phyloP scores from a whole-genome alignment of 306 rosid species.

The Arachis hypogaea region DNA sequence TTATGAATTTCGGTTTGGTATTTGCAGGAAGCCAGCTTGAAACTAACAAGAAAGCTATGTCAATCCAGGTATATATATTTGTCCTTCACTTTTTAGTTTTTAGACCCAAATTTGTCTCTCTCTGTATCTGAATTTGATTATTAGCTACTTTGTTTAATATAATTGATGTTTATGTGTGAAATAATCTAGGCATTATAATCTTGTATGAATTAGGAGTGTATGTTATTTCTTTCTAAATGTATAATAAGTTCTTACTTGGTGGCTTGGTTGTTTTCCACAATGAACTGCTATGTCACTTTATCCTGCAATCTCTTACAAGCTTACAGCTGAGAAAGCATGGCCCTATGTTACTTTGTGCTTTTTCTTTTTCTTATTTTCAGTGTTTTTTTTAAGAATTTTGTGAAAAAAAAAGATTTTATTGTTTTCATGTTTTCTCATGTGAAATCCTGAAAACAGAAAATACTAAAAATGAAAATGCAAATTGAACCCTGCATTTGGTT shows the following conservation, averaged over 20 bases:
- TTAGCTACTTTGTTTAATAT: not conserved
- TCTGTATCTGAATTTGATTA: not conserved
- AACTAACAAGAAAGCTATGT: constrained; percentile 82
- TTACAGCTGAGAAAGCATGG: not conserved
- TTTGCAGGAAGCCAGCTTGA: constrained; percentile 87
- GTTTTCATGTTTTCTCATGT: too few species aligned
- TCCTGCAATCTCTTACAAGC: not conserved
- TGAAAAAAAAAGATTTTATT: too few species aligned
- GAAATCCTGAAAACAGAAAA: too few species aligned
- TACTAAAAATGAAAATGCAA: too few species aligned
- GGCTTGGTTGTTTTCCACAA: not conserved
- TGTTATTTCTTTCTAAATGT: not conserved
- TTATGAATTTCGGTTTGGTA: constrained; percentile 2
- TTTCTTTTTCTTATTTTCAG: not conserved
- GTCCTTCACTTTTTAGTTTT: not conserved
- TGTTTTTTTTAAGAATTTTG: not conserved
- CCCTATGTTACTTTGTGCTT: not conserved
- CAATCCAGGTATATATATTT: constrained; percentile 62
- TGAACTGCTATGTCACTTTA: not conserved
- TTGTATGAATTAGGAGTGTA: not conserved
- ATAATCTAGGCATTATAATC: not conserved
- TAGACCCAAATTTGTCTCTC: not conserved
- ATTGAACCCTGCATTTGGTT: too few species aligned
- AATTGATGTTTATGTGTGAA: not conserved
- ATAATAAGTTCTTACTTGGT: not conserved